A percentile compares a stretch with the other conserved stretches of the same genome.
These are phyloP conservation scores for Cercospora sp. DNA, from an alignment of 2,329 filamentous ascomycete genomes.

Conservation along the genomic window DNA sequence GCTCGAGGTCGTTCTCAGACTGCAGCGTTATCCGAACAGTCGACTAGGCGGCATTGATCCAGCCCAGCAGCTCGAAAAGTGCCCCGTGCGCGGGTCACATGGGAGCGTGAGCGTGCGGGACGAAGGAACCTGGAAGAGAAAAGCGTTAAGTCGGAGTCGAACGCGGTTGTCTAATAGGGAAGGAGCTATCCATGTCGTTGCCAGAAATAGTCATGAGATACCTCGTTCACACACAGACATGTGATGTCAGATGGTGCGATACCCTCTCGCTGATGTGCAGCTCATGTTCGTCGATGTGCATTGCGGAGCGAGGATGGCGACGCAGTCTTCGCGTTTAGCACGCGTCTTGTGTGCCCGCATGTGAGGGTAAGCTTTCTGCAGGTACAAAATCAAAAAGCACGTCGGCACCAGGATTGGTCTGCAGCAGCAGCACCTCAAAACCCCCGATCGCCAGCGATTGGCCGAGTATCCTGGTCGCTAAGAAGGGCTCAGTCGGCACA, in stretches of 20 bases:
- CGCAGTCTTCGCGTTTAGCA: no score
- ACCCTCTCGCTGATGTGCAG: no score
- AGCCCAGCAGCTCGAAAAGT: neutral
- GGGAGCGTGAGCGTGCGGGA: neutral
- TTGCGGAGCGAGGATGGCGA: no score
- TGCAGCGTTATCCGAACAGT: neutral
- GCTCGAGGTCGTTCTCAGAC: neutral
- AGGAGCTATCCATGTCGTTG: neutral
- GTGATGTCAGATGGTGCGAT: no score
- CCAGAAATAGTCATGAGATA: no score
- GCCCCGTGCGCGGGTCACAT: neutral
- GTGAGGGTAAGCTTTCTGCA: neutral
- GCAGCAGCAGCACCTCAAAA: neutral
- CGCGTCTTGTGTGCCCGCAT: no score
- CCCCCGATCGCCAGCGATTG: constrained; percentile 8
- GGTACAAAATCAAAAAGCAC: neutral
- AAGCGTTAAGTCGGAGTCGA: no score
- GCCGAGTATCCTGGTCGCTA: neutral
- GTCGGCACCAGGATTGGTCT: neutral
- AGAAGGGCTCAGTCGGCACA: no score
- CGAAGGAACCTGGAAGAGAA: neutral
- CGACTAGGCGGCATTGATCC: neutral
- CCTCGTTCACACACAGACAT: no score
- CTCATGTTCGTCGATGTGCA: no score
- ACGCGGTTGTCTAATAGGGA: neutral